A percentile compares a stretch with the other conserved stretches of the same genome.
Evolutionary conservation across 768 basidiomycete species (phyloP).

Genomic region (Kwoniella dendrophila): DNA sequence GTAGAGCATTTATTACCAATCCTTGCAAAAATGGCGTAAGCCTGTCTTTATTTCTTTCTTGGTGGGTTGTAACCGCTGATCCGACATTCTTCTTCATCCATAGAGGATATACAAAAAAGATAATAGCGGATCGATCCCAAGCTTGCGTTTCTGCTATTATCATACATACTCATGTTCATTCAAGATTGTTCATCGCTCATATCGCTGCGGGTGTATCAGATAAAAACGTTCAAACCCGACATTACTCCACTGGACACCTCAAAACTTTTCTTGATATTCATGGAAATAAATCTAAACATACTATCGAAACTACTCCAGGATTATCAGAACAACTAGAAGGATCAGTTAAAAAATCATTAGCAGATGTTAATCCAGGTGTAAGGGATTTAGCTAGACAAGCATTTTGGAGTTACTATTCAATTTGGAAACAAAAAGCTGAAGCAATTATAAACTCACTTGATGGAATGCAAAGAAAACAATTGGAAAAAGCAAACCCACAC

Average conservation of each 20-base stretch:
- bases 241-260: slow-evolving; percentile 69
- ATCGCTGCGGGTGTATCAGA: slow-evolving; percentile 73
- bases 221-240: slow-evolving; percentile 75
- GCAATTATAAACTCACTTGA: slow-evolving; percentile 71
- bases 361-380: slow-evolving; percentile 77
- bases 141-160: slow-evolving; percentile 70
- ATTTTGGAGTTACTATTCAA: slow-evolving; percentile 77
- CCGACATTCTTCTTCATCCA: not conserved
- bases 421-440: slow-evolving; percentile 74
- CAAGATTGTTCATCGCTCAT: slow-evolving; percentile 69
- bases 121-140: slow-evolving; percentile 84
- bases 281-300: slow-evolving; percentile 64
- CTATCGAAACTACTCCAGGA: slow-evolving; percentile 67
- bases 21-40: slow-evolving; percentile 74
- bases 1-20: slow-evolving; percentile 75
- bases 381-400: slow-evolving; percentile 69
- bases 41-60: not conserved
- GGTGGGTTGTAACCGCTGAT: not conserved
- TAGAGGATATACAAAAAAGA: slow-evolving; percentile 82
- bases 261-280: slow-evolving; percentile 75
- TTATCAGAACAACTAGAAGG: slow-evolving; percentile 74
- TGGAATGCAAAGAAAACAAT: slow-evolving; percentile 69
- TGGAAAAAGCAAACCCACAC: slow-evolving; percentile 79
- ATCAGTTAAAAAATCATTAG: slow-evolving; percentile 70
- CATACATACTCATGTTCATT: slow-evolving; percentile 68